Percentiles rank a stretch among this genome's conserved stretches.
phyloP scores from a whole-genome alignment of 2,329 filamentous ascomycete genomes.

The Aspergillus viridinutans region DNA sequence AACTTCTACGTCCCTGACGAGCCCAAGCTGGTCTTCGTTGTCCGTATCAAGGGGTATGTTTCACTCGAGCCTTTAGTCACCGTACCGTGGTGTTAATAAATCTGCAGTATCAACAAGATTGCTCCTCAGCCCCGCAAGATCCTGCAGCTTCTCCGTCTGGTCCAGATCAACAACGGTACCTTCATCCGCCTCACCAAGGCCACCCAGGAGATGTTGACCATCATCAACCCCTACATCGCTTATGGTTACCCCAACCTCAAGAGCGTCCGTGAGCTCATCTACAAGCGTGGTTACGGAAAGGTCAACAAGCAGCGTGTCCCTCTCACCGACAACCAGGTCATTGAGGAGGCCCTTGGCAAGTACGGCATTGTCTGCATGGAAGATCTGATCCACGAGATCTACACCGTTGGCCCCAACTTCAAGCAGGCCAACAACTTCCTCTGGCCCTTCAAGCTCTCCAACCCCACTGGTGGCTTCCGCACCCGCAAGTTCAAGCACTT shows the following conservation, averaged over 20 bases:
- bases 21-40: constrained; percentile 93
- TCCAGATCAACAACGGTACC: constrained; percentile 99
- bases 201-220: constrained; percentile 92
- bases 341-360: constrained; percentile 95
- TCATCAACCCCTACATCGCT: constrained; percentile 98
- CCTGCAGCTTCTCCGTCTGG: constrained; percentile 96
- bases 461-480: constrained; percentile 95
- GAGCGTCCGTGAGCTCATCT: constrained; percentile 97
- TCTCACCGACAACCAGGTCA: constrained; percentile 95
- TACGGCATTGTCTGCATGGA: constrained; percentile 99
- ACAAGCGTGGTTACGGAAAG: constrained; percentile 99
- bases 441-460: constrained; percentile 99
- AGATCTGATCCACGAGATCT: constrained; percentile 99
- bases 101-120: constrained; percentile 98
- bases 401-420: constrained; percentile 98
- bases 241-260: constrained; percentile 99
- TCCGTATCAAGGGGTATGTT: constrained; percentile 93
- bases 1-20: constrained; percentile 92
- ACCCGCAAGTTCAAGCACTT: constrained; percentile 98
- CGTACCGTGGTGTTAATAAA: constrained; percentile 5
- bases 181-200: constrained; percentile 98
- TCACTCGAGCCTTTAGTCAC: not conserved
- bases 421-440: constrained; percentile 99
- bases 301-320: constrained; percentile 96
- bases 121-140: constrained; percentile 99